Percentiles rank a stretch among this genome's conserved stretches.
Conservation (phyloP, 768 basidiomycete genomes). For the Termitomyces sp. region DNA sequence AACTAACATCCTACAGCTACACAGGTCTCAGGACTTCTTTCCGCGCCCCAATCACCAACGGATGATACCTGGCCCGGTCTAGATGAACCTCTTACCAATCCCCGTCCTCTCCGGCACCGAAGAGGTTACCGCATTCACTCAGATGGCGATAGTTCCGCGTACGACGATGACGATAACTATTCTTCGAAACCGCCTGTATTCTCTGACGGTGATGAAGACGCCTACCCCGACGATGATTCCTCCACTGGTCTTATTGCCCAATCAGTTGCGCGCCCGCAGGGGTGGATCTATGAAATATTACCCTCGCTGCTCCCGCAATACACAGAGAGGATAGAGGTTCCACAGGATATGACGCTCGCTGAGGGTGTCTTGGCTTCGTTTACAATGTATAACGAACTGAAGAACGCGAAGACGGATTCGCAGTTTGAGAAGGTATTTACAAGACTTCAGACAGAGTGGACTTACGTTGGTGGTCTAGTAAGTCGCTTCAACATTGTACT, state of each 20-base stretch:
- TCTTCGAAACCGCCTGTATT: conserved; percentile 17
- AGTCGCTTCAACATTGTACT: conserved; percentile 16
- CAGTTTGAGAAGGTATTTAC: conserved; percentile 45
- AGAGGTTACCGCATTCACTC: conserved; percentile 37
- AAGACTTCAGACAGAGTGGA: conserved; percentile 57
- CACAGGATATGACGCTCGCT: conserved; percentile 19
- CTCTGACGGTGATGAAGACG: conserved; percentile 16
- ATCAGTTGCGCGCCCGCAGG: not conserved
- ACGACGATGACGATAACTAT: conserved; percentile 18
- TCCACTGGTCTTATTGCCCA: not conserved
- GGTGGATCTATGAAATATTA: conserved; percentile 1
- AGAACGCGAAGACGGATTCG: conserved; percentile 36
- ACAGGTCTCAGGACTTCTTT: conserved; percentile 7
- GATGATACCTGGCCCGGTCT: conserved; percentile 7
- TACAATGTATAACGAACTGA: conserved; percentile 52
- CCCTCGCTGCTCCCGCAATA: conserved; percentile 29
- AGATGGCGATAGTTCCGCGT: conserved; percentile 30
- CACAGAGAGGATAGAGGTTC: conserved; percentile 32
- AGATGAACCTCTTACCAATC: not conserved
- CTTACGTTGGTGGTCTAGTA: conserved; percentile 56
- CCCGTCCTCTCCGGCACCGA: conserved; percentile 21
- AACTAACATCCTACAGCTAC: conserved; percentile 2
- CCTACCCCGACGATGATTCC: not conserved
- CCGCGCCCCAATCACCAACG: conserved; percentile 13
- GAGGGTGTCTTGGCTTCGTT: conserved; percentile 42